A percentile compares a stretch with the other conserved stretches of the same genome.
Evolutionary conservation across 2,329 filamentous ascomycete genomes (phyloP).

Genomic region (Pleoardoris graminearum): DNA sequence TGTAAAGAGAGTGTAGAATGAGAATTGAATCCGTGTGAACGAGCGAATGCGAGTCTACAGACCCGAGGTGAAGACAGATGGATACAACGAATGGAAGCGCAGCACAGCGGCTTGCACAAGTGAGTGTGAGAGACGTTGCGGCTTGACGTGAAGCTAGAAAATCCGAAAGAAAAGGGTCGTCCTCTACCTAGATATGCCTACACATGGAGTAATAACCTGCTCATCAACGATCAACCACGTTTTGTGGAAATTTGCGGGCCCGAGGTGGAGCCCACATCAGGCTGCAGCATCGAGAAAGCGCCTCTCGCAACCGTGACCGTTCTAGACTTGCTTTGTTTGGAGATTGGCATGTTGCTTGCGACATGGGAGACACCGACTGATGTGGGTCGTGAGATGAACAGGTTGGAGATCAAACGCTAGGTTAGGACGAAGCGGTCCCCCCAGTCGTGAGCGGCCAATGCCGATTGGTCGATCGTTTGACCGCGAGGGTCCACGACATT

Average conservation of each 20-base stretch:
- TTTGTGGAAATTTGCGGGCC: slow-evolving; percentile 8
- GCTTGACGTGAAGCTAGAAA: slow-evolving; percentile 9
- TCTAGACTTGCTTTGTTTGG: slow-evolving; percentile 6
- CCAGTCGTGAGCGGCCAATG: not conserved
- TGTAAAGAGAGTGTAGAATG: slow-evolving; percentile 11
- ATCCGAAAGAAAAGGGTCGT: not conserved
- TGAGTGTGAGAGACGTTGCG: slow-evolving; percentile 13
- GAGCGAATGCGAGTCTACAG: slow-evolving; percentile 17
- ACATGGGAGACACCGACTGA: slow-evolving; percentile 7
- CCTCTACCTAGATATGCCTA: slow-evolving; percentile 4
- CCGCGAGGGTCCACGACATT: not conserved
- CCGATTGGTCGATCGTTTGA: no score
- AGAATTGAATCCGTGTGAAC: slow-evolving; percentile 2
- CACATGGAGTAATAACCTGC: not conserved
- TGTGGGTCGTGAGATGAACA: slow-evolving; percentile 15
- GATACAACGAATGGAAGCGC: slow-evolving; percentile 28
- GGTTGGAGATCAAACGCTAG: slow-evolving; percentile 41
- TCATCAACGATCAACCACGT: not conserved
- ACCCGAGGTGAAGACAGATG: slow-evolving; percentile 8
- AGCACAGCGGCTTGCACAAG: slow-evolving; percentile 35
- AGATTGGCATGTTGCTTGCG: slow-evolving; percentile 10
- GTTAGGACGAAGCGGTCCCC: slow-evolving; percentile 26
- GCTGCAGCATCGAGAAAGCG: not conserved
- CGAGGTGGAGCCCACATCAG: slow-evolving; percentile 6
- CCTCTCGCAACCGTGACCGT: slow-evolving; percentile 1